A percentile compares a stretch with the other conserved stretches of the same genome.
Conservation (phyloP, 805 yeast species). For the Candida insectorum region DNA sequence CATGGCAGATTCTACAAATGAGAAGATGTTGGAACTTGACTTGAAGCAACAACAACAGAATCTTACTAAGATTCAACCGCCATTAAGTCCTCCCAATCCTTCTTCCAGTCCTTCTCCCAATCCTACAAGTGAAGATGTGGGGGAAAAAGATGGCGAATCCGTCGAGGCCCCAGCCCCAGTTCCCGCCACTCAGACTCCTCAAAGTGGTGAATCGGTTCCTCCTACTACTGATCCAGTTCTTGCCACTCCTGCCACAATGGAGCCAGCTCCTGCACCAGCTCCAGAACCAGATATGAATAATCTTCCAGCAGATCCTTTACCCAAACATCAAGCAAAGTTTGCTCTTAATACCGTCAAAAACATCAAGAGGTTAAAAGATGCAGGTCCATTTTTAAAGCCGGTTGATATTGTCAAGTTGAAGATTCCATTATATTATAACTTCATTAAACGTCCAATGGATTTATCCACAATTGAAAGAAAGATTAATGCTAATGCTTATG, state of each 20-base stretch:
- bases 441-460: slow-evolving; percentile 88
- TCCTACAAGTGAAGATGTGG: slow-evolving; percentile 23
- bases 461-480: slow-evolving; percentile 86
- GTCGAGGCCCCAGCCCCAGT: slow-evolving; percentile 3
- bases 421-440: slow-evolving; percentile 86
- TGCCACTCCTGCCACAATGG: slow-evolving; percentile 13
- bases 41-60: too few species aligned
- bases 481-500: slow-evolving; percentile 66
- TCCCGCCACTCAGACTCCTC: background rate
- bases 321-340: slow-evolving; percentile 80
- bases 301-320: slow-evolving; percentile 64
- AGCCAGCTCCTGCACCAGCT: slow-evolving; percentile 76
- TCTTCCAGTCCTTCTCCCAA: slow-evolving; percentile 42
- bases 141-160: slow-evolving; percentile 23
- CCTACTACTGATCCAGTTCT: slow-evolving; percentile 3
- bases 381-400: slow-evolving; percentile 83
- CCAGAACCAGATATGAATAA: slow-evolving; percentile 70
- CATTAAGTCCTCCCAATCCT: slow-evolving; percentile 34
- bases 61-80: slow-evolving; percentile 7
- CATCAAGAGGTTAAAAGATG: slow-evolving; percentile 86
- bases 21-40: too few species aligned
- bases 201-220: slow-evolving; percentile 1
- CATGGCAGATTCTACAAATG: too few species aligned
- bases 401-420: slow-evolving; percentile 87
- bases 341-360: slow-evolving; percentile 78